These are phyloP conservation scores for Tetracentron sinense DNA, from an alignment of 164 flowering plant genomes.

Conservation along the genomic window DNA sequence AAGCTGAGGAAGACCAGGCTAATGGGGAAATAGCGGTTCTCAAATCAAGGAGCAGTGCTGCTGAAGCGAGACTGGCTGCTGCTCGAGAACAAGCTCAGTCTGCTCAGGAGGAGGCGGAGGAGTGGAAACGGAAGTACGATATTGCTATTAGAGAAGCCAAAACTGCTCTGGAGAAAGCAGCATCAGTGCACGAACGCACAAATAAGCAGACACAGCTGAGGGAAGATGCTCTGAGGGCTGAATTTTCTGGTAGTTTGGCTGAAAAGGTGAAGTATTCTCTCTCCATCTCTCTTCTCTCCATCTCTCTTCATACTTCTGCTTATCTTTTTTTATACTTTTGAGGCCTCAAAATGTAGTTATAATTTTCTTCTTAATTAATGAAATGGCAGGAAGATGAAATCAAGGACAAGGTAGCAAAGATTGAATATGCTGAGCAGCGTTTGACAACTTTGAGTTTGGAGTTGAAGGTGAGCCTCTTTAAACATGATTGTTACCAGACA, in stretches of 20 bases:
- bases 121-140: constrained; percentile 89
- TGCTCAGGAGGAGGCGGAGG: constrained; percentile 88
- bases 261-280: constrained; percentile 54
- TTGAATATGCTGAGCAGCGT: constrained; percentile 82
- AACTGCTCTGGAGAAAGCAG: constrained; percentile 92
- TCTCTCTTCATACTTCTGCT: not conserved
- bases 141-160: constrained; percentile 84
- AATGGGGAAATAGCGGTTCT: constrained; percentile 66
- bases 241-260: constrained; percentile 52
- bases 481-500: too few species aligned
- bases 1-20: constrained; percentile 67
- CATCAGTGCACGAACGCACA: constrained; percentile 65
- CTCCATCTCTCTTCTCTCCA: too few species aligned
- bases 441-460: constrained; percentile 67
- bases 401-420: constrained; percentile 57
- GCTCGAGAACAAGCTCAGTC: constrained; percentile 82
- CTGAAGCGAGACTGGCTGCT: constrained; percentile 93
- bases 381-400: constrained; percentile 74
- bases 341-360: not conserved
- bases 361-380: constrained; percentile 7
- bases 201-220: constrained; percentile 62
- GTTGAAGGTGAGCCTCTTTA: constrained; percentile 50
- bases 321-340: not conserved
- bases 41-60: constrained; percentile 66
- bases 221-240: constrained; percentile 81